phyloP scores from a whole-genome alignment of 2,329 filamentous ascomycete genomes.

The Colletotrichum sp. region DNA sequence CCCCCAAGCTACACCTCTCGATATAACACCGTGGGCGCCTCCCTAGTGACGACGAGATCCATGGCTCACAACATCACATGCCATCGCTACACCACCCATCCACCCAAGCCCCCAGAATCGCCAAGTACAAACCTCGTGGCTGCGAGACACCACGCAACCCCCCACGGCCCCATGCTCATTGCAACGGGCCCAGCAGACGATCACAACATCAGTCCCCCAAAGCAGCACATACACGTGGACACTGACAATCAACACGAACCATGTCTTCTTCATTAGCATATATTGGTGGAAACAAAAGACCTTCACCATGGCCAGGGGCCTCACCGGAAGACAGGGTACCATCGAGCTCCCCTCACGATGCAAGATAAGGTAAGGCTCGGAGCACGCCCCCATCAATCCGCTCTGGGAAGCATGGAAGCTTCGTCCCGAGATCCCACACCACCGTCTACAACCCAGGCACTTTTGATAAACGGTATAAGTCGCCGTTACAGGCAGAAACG shows the following conservation, averaged over 20 bases:
- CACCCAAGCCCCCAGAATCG: neutral
- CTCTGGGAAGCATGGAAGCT: conserved; percentile 17
- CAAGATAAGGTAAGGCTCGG: conserved; percentile 12
- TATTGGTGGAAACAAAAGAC: conserved; percentile 3
- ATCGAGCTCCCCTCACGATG: conserved; percentile 1
- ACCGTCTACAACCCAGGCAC: neutral
- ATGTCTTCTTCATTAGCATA: neutral
- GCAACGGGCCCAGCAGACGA: neutral
- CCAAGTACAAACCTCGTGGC: neutral
- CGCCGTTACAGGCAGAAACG: neutral
- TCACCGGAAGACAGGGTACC: neutral
- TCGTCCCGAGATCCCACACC: conserved; percentile 12
- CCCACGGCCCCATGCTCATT: neutral
- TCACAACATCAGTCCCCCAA: neutral
- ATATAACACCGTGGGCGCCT: neutral
- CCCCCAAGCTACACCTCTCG: neutral
- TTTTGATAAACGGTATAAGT: neutral
- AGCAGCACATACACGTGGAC: neutral
- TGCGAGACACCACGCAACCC: neutral
- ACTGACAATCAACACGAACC: neutral
- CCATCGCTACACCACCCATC: neutral
- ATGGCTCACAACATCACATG: neutral
- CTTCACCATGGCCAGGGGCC: neutral
- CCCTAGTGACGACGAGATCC: neutral
- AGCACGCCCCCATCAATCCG: neutral